Evolutionary conservation across 176 grass and related monocot genomes (phyloP).

Genomic region (Typha latifolia): DNA sequence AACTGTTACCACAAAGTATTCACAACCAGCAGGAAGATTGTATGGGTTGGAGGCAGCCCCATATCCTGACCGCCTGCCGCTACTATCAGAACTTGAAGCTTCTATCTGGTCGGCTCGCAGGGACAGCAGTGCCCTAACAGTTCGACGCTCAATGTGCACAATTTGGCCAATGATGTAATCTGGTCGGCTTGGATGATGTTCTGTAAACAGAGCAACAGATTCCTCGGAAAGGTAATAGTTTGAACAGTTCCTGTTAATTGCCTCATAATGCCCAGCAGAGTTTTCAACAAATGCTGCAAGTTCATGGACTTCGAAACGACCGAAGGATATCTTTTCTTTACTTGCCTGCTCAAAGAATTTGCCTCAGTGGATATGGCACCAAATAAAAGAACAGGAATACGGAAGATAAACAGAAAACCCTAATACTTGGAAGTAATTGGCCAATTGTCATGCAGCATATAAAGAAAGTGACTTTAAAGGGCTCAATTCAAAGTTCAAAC

Average conservation of each 20-base stretch:
- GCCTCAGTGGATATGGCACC: not conserved
- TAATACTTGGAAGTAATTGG: not conserved
- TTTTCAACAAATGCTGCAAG: conserved; percentile 64
- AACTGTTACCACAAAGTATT: conserved; percentile 92
- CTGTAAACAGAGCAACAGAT: conserved; percentile 74
- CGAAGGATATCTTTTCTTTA: conserved; percentile 97
- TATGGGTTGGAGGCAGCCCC: conserved; percentile 48
- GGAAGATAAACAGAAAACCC: too few species aligned
- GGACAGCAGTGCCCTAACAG: conserved; percentile 1
- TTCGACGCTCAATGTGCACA: conserved; percentile 67
- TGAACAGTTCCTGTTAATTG: conserved; percentile 54
- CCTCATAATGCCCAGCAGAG: conserved; percentile 65
- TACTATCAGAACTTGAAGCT: conserved; percentile 15
- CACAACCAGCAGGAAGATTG: conserved; percentile 51
- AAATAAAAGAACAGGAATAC: too few species aligned
- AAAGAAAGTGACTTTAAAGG: not conserved
- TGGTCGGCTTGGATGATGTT: conserved; percentile 44
- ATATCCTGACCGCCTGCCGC: conserved; percentile 19
- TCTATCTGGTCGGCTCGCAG: conserved; percentile 17
- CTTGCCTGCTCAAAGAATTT: conserved; percentile 33
- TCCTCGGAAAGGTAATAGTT: conserved; percentile 93
- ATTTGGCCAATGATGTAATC: conserved; percentile 84
- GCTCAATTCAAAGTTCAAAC: not conserved
- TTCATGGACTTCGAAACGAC: conserved; percentile 70
- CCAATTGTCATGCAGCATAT: not conserved